Evolutionary conservation across 225 moss, liverwort and hornwort genomes (phyloP), one percentile per base, ranked within the genome.

Genomic region (Rhytidiadelphus loreus): DNA sequence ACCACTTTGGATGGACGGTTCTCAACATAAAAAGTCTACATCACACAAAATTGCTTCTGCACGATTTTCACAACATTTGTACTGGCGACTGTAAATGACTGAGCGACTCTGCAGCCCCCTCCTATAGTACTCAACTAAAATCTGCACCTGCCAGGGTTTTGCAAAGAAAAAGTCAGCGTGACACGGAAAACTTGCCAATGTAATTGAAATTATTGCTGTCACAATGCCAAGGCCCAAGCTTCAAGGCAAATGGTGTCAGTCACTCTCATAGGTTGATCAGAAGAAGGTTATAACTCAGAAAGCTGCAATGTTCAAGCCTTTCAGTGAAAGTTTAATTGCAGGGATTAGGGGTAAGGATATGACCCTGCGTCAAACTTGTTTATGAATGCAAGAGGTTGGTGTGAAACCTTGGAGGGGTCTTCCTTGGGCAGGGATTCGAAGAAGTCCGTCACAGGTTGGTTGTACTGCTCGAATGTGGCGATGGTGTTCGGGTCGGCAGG

Each of bases 381-480:
- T 25, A 41, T 8, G 15, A 70, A 71, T 43, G 16, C 41, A 70
- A 41, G 25, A 70, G 41, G 70, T 41, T 70, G 70, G 25, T 30
- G 74, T 11, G 30, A 44, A 39, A 81, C 86, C 86, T 86, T 78
- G 37, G 76, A 77, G 21, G 86, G 65, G 39, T 88, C 66, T 12
- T 55, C 68, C 16, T 85, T 25, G 11, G 91, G 91, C 30, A 88
- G 28, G 52, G 86, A 58, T 9, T 63, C 44, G 32, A 91, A 89
- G 60, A 93, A 82, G 58, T 89, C 80, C 1, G 77, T 48, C 52
- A 89, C 3, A 29, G 90, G 93, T 35, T 90, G 87, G 43, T 87
- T 83, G 86, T 91, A 92, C 59, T 90, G 64, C 77, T 85, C 69
- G 52, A 56, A 86, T 15, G 90, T 85, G 68, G 85, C 56, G 75